Evolutionary conservation across 441 rosid genomes (phyloP).

Genomic region (Geranium incanum): DNA sequence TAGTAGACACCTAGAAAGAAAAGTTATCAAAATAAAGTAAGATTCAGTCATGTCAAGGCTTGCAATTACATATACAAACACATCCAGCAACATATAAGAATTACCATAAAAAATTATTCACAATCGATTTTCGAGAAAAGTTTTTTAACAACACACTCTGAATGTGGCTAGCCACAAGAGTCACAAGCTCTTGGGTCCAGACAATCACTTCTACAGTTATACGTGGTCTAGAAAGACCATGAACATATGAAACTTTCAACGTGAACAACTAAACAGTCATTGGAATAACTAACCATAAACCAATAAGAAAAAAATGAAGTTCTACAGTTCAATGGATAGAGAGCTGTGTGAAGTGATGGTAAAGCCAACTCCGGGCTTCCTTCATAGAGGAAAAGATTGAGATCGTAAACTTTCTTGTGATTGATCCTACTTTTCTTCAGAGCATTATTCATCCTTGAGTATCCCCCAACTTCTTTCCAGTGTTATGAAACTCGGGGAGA

Average conservation of each 20-base stretch:
- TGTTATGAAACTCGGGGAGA: no score
- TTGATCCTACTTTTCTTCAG: neutral
- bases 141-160: neutral
- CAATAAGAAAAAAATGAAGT: neutral
- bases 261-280: neutral
- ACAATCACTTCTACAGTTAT: neutral
- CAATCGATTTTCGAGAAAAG: neutral
- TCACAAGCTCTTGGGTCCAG: neutral
- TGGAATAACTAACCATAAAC: slow-evolving; percentile 1
- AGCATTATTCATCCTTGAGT: slow-evolving; percentile 5
- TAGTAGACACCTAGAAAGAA: slow-evolving; percentile 54
- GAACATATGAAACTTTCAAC: neutral
- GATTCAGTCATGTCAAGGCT: neutral
- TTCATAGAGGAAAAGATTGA: neutral
- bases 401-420: neutral
- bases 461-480: neutral
- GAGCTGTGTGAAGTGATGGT: neutral
- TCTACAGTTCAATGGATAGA: neutral
- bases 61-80: neutral
- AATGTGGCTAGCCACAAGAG: neutral
- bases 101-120: neutral
- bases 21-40: slow-evolving; percentile 4
- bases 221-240: neutral
- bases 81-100: neutral
- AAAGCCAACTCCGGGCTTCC: neutral